A percentile compares a stretch with the other conserved stretches of the same genome.
phyloP scores from a whole-genome alignment of 169 alveolate genomes.

The Plasmodium relictum region DNA sequence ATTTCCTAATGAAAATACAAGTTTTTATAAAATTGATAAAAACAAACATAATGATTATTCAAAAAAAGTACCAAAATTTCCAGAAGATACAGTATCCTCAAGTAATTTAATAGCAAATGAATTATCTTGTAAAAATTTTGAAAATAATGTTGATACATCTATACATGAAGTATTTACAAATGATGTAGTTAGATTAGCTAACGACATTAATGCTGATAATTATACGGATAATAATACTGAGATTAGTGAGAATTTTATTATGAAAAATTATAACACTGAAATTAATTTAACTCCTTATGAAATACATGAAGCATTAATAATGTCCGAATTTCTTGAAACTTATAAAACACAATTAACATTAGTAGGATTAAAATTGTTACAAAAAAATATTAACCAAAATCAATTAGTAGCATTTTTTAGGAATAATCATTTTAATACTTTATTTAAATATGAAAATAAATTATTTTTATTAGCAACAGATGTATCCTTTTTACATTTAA shows the following conservation, averaged over 20 bases:
- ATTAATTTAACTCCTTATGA: slow-evolving; percentile 75
- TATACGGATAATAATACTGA: slow-evolving; percentile 56
- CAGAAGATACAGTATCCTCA: slow-evolving; percentile 28
- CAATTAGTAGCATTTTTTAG: slow-evolving; percentile 75
- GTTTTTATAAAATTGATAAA: neutral
- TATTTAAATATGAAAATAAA: slow-evolving; percentile 74
- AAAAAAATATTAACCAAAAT: slow-evolving; percentile 63
- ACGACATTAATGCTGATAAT: slow-evolving; percentile 7
- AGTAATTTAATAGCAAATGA: slow-evolving; percentile 5
- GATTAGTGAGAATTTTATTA: slow-evolving; percentile 57
- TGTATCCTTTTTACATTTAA: slow-evolving; percentile 73
- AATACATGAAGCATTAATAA: slow-evolving; percentile 73
- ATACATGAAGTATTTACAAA: neutral
- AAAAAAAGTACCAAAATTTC: slow-evolving; percentile 53
- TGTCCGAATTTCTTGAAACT: slow-evolving; percentile 70
- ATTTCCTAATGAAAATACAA: slow-evolving; percentile 2
- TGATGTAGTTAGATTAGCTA: slow-evolving; percentile 15
- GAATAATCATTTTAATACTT: slow-evolving; percentile 75
- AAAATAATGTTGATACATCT: neutral
- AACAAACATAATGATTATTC: neutral
- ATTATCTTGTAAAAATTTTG: slow-evolving; percentile 16
- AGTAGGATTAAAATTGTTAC: slow-evolving; percentile 70
- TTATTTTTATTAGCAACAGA: slow-evolving; percentile 65
- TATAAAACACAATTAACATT: slow-evolving; percentile 71
- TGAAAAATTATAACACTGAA: slow-evolving; percentile 70